Percentiles rank a stretch among this genome's conserved stretches.
phyloP scores from a whole-genome alignment of 2,329 filamentous ascomycete species.

The Scopulariopsis brevicaulis region DNA sequence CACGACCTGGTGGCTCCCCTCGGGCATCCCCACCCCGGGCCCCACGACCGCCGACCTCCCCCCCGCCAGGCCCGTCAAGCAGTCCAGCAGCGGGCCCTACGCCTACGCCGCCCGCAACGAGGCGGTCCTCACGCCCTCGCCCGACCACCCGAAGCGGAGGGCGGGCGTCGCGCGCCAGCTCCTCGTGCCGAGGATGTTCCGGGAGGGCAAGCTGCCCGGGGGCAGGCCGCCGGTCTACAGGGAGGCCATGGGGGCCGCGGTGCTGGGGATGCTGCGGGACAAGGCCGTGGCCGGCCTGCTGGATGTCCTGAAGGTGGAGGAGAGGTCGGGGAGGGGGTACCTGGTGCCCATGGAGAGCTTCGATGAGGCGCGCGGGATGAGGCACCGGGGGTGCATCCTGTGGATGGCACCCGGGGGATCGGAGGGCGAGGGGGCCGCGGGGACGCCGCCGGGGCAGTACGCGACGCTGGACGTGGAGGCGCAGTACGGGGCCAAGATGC shows the following conservation, averaged over 20 bases:
- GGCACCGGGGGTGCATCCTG: neutral
- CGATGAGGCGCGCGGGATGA: neutral
- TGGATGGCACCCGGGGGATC: neutral
- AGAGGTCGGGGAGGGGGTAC: neutral
- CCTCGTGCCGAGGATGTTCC: neutral
- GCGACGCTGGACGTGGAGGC: constrained; percentile 16
- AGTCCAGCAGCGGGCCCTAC: neutral
- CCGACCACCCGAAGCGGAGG: neutral
- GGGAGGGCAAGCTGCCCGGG: neutral
- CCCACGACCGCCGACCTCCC: neutral
- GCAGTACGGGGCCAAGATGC: constrained; percentile 16
- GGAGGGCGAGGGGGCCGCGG: neutral
- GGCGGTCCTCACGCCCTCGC: neutral
- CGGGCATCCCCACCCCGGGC: neutral
- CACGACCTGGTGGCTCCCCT: constrained; percentile 45
- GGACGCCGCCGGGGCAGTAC: neutral
- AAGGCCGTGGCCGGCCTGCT: neutral
- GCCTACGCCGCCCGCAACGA: neutral
- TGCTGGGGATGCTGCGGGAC: neutral
- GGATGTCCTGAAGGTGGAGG: neutral
- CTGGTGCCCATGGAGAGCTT: neutral
- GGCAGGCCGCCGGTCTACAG: neutral
- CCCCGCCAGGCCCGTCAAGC: neutral
- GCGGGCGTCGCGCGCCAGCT: neutral
- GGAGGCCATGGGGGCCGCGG: neutral